Conservation (phyloP, 441 rosid species). For the Erodium moschatum region DNA sequence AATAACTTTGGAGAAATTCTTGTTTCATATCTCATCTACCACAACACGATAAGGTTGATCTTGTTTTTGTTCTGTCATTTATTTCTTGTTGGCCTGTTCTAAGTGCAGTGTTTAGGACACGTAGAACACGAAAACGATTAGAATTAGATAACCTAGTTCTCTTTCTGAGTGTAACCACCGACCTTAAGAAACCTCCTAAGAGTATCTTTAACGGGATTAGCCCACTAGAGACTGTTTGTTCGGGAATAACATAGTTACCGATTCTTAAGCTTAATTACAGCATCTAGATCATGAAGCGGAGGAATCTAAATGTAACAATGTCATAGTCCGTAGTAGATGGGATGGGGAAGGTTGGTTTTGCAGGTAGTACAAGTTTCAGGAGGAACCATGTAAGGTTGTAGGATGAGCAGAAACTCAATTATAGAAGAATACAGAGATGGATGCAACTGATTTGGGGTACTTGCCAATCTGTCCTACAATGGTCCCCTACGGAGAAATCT, state of each 20-base stretch:
- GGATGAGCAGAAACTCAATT: constrained; percentile 27
- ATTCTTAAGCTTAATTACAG: too few species aligned
- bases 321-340: constrained; percentile 8
- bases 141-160: too few species aligned
- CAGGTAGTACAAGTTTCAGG: constrained; percentile 21
- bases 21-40: too few species aligned
- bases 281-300: too few species aligned
- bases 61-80: constrained; percentile 3
- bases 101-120: background rate
- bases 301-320: background rate
- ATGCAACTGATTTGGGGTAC: constrained; percentile 28
- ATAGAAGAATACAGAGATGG: constrained; percentile 32
- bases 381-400: constrained; percentile 22
- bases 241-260: too few species aligned
- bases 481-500: constrained; percentile 37
- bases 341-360: constrained; percentile 13
- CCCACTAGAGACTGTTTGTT: too few species aligned
- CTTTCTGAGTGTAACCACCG: too few species aligned
- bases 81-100: background rate
- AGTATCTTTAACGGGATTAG: too few species aligned
- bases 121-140: too few species aligned
- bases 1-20: constrained; percentile 6
- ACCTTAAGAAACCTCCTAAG: too few species aligned
- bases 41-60: background rate
- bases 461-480: constrained; percentile 25